Evolutionary conservation across 768 basidiomycete species (phyloP), one percentile per base, ranked within the genome.

Genomic region (Lactarius akahatsu): DNA sequence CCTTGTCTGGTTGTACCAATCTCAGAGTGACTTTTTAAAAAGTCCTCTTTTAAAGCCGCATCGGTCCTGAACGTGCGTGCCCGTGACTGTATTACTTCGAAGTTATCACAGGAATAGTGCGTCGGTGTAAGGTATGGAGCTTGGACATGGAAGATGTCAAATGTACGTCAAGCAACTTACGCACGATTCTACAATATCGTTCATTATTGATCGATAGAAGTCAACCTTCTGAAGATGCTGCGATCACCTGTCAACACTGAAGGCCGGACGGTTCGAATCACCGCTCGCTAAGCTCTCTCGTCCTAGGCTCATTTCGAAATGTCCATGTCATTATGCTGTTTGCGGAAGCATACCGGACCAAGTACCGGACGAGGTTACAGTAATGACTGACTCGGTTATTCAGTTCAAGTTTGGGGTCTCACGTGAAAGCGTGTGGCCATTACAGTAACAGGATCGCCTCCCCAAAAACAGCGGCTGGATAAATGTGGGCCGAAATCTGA

Each of bases 241-340:
- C 18, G 52, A 61, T 45, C 54, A 38, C 52, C 34, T 61, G 15
- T 47, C 43, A 56, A 4, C 18, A 38, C 55, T 40, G 26, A 28
- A 50, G 50, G 30, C 6, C 18, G 18, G 59, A 16, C 43, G 50
- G 28, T 38, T 18, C 23, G 59, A 57, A 61, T n/a, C 13, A n/a
- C 28, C 13, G n/a, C 36, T 45, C 45, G 11, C 36, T 45, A 20
- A n/a, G 18, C 7, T 8, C 10, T 38, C 60, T 18, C 30, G 23
- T 41, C 61, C 65, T 66, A 66, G 58, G 3, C 61, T 54, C 32
- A 11, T 62, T 54, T 59, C 47, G 65, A 61, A 15, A 57, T n/a
- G 23, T 32, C 56, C 30, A 52, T 40, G 16, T 40, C 45, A 52
- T 16, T 38, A 58, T 10, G 15, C n/a, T 26, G 11, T 32, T n/a